Conservation (phyloP, 768 basidiomycete species). For the Leccinum rimulosum region DNA sequence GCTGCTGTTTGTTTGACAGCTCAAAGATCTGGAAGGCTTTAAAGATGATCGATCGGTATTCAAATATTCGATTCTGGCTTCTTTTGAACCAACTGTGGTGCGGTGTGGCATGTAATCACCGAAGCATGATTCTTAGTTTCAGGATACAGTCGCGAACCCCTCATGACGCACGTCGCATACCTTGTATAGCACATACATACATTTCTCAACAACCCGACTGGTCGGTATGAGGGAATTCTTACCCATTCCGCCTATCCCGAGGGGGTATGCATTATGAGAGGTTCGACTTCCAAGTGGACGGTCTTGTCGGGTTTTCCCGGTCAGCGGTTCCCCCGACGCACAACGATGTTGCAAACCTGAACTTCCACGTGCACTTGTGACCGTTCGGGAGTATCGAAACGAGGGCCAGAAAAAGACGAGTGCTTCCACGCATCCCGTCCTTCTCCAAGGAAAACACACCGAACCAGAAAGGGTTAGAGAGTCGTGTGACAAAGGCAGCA, state of each 20-base stretch:
- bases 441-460: background rate
- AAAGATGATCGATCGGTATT: background rate
- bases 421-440: background rate
- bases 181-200: too few relatives aligned
- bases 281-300: background rate
- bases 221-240: too few relatives aligned
- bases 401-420: background rate
- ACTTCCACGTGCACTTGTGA: background rate
- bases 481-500: constrained; percentile 13
- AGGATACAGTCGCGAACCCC: background rate
- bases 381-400: constrained; percentile 1
- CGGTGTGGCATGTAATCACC: constrained; percentile 16
- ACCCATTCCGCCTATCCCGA: too few relatives aligned
- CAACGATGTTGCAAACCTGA: background rate
- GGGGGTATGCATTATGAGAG: background rate
- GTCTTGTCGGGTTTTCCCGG: background rate
- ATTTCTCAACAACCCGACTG: too few relatives aligned
- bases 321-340: background rate
- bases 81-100: background rate
- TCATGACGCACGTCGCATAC: too few relatives aligned
- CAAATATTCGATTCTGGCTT: background rate
- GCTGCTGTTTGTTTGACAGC: constrained; percentile 8
- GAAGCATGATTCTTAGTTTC: background rate
- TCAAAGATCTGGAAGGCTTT: background rate
- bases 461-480: constrained; percentile 12